Evolutionary conservation across 176 grass and related monocot genomes (phyloP).

Genomic region (Paspalum notatum): DNA sequence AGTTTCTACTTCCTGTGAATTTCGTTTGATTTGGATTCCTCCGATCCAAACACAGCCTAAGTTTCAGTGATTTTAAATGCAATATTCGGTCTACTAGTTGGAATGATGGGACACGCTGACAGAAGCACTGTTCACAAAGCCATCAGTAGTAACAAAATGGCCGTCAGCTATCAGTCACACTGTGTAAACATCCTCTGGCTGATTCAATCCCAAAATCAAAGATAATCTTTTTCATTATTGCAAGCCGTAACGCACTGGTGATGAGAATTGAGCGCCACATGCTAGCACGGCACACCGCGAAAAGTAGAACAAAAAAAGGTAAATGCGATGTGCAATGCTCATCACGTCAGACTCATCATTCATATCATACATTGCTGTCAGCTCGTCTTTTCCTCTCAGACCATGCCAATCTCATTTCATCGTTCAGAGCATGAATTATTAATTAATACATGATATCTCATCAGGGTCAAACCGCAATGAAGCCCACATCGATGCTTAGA

Average conservation of each 20-base stretch:
- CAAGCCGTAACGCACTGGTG: neutral
- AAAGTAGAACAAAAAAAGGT: neutral
- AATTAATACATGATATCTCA: neutral
- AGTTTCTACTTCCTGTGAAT: no score
- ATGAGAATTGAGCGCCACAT: neutral
- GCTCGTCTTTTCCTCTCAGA: neutral
- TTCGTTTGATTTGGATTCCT: no score
- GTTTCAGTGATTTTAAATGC: no score
- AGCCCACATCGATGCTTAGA: neutral
- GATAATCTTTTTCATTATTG: neutral
- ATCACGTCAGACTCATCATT: neutral
- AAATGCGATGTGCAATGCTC: neutral
- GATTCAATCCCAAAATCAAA: neutral
- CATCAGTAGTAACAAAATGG: no score
- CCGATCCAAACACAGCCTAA: no score
- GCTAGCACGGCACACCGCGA: neutral
- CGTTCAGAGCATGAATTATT: neutral
- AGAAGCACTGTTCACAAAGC: no score
- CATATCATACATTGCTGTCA: neutral
- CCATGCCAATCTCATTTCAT: neutral
- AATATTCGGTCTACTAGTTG: no score
- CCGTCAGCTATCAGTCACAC: no score
- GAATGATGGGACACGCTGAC: no score
- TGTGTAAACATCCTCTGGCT: no score
- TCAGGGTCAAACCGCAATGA: neutral